phyloP scores from a whole-genome alignment of 441 rosid genomes.

The Pelargonium australe region DNA sequence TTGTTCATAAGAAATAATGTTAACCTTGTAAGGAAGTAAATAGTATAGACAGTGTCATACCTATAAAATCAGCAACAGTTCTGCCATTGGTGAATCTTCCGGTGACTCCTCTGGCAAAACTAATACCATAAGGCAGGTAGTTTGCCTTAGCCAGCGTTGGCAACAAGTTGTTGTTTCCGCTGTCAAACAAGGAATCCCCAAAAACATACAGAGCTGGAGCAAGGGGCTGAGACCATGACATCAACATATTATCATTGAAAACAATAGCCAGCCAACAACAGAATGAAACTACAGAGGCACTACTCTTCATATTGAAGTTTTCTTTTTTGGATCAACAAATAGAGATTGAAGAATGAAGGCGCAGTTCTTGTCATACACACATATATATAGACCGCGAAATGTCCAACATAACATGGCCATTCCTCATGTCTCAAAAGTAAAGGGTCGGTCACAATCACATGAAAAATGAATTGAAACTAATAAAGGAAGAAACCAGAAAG shows the following conservation, averaged over 20 bases:
- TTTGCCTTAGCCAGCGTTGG: conserved; percentile 27
- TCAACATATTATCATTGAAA: background rate
- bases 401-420: background rate
- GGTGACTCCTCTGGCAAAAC: conserved; percentile 22
- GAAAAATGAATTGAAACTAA: background rate
- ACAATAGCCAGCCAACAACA: background rate
- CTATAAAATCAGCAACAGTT: conserved; percentile 23
- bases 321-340: background rate
- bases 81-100: conserved; percentile 31
- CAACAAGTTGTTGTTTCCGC: conserved; percentile 43
- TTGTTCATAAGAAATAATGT: background rate
- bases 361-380: background rate
- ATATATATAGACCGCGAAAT: background rate
- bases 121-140: conserved; percentile 25
- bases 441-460: background rate
- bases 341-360: background rate
- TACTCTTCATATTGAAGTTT: no score
- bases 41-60: background rate
- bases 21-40: background rate
- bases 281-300: no score
- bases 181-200: conserved; percentile 46
- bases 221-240: conserved; percentile 11
- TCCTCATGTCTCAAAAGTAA: background rate
- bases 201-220: conserved; percentile 42
- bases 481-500: conserved; percentile 1